Evolutionary conservation across 2,329 filamentous ascomycete genomes (phyloP).

Genomic region (Penicillium sp.): DNA sequence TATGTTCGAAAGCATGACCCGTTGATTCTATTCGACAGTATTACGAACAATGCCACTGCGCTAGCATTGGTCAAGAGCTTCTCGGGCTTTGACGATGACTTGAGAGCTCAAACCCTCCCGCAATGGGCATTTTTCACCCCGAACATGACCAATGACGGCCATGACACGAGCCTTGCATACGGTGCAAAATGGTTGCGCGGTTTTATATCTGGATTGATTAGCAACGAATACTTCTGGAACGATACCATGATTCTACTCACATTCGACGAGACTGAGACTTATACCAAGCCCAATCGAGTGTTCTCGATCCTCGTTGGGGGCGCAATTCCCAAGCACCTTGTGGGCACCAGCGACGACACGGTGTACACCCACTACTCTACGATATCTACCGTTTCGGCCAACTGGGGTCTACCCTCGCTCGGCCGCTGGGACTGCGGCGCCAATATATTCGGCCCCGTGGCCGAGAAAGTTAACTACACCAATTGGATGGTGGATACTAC

Average conservation of each 20-base stretch:
- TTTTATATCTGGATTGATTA: not conserved
- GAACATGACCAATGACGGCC: not conserved
- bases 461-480: not conserved
- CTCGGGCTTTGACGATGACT: not conserved
- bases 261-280: not conserved
- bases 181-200: not conserved
- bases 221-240: not conserved
- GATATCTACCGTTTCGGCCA: not conserved
- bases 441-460: not conserved
- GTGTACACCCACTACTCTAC: not conserved
- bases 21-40: not conserved
- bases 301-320: not conserved
- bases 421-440: not conserved
- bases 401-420: not conserved
- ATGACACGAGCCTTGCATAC: not conserved
- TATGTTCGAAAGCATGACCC: not conserved
- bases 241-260: not conserved
- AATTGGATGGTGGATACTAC: not conserved
- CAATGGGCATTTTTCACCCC: too few relatives aligned
- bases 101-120: not conserved
- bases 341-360: not conserved
- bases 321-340: not conserved
- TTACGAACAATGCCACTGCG: not conserved
- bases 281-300: not conserved
- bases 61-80: not conserved